These are phyloP conservation scores for Piromyces sp. DNA, from an alignment of 192 early-diverging fungal species.

Conservation along the genomic window DNA sequence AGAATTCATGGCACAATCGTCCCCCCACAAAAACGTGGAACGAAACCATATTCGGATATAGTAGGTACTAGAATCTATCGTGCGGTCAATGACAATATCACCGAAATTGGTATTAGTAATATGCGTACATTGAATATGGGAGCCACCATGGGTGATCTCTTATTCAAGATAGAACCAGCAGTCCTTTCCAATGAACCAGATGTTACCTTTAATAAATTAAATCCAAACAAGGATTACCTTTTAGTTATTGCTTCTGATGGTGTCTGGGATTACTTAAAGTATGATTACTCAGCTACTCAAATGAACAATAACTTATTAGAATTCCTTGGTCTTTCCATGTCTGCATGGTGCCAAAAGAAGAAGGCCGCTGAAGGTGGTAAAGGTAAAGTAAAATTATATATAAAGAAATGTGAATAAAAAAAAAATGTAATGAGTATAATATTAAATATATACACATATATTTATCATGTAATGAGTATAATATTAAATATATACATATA, in stretches of 20 bases:
- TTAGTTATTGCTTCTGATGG: conserved; percentile 35
- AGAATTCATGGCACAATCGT: conserved; percentile 11
- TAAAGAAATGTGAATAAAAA: not conserved
- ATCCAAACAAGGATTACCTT: conserved; percentile 13
- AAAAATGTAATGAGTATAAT: not conserved
- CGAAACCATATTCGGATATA: conserved; percentile 23
- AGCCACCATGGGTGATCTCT: conserved; percentile 40
- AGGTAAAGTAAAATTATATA: not conserved
- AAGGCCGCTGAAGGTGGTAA: not conserved
- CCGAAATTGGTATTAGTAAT: conserved; percentile 31
- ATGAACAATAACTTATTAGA: not conserved
- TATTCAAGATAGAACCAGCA: conserved; percentile 41
- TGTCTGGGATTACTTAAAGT: conserved; percentile 37
- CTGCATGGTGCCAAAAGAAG: not conserved
- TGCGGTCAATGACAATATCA: conserved; percentile 18
- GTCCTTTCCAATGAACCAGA: conserved; percentile 27
- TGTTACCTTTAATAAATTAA: conserved; percentile 21
- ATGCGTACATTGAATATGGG: conserved; percentile 36
- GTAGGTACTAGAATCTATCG: conserved; percentile 28
- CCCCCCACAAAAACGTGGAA: not conserved
- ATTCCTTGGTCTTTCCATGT: not conserved
- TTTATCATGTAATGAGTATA: no score
- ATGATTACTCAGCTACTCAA: not conserved
- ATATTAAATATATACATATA: no score
- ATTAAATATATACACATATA: not conserved